Evolutionary conservation across 1,284 basidiomycete genomes (phyloP).

Genomic region (Rhodotorula sp.): DNA sequence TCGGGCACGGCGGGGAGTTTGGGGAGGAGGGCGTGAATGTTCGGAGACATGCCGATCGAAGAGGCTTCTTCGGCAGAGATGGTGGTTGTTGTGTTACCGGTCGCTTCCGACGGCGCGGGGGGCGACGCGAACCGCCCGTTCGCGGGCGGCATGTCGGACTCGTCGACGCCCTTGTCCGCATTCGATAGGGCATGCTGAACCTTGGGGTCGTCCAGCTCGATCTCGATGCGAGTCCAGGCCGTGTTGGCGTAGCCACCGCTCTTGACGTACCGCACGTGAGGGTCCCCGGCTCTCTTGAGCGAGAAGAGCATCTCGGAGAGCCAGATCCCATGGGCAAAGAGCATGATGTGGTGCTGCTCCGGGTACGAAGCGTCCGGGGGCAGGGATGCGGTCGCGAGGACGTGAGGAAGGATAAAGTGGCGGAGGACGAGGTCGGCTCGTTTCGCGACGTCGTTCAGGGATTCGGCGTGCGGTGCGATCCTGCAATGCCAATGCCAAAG

Average conservation of each 20-base stretch:
- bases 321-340: slow-evolving; percentile 78
- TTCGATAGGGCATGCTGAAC: neutral
- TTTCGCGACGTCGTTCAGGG: slow-evolving; percentile 62
- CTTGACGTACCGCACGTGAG: slow-evolving; percentile 48
- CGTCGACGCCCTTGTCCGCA: neutral
- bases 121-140: neutral
- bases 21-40: slow-evolving; percentile 36
- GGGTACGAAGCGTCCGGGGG: slow-evolving; percentile 13
- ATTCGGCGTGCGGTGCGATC: slow-evolving; percentile 58
- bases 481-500: too few relatives aligned
- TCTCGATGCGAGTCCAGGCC: slow-evolving; percentile 53
- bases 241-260: slow-evolving; percentile 54
- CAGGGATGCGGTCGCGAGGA: slow-evolving; percentile 45
- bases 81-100: neutral
- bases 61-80: neutral
- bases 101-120: slow-evolving; percentile 26
- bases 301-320: slow-evolving; percentile 58
- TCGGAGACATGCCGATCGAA: neutral
- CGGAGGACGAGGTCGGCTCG: slow-evolving; percentile 63
- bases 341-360: slow-evolving; percentile 59
- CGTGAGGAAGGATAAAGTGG: slow-evolving; percentile 61
- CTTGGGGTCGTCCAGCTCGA: slow-evolving; percentile 41
- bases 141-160: neutral
- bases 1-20: slow-evolving; percentile 44
- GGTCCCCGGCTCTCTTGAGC: slow-evolving; percentile 45